Evolutionary conservation across 2,329 filamentous ascomycete genomes (phyloP), one percentile per base, ranked within the genome.

Genomic region (Endothia cerciana): DNA sequence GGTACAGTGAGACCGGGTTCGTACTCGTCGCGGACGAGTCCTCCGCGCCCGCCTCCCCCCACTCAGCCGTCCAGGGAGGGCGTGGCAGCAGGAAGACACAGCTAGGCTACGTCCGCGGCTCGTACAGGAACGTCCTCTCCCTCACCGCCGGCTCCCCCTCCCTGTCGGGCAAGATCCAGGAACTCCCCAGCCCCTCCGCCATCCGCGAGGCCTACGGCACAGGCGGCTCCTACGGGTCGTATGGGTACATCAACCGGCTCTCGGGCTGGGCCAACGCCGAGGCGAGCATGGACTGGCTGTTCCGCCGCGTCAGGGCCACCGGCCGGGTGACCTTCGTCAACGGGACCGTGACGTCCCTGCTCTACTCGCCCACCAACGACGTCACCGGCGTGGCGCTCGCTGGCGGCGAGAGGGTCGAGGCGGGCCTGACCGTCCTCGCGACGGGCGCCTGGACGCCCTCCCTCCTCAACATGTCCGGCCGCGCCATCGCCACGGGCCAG

Each of bases 371-470:
- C n/a, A 25, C 36, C 49, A 15, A 59, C 51, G 17, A 11, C 25
- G 56, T 55, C 28, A 76, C 74, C 11, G 57, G 17, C 74, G 75
- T 51, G 75, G 72, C 55, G 79, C 36, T 85, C n/a, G 81, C 82
- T 0, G 91, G 91, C 41, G 91, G 36, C 73, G 77, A 41, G 65
- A 75, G 49, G 70, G 28, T 82, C 3, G 72, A 74, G 25, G 79
- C 79, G 4, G 91, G 92, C 66, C 82, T 97, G 8, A 89, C 91
- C 41, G 82, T 97, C 64, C 83, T 97, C 2, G 93, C 94, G 0
- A 89, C 93, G 0, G 94, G 94, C 19, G 93, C 94, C 4, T 98
- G 94, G 94, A 92, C 91, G 2, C 86, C 89, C 2, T 84, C 86
- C 1, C 83, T 97, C 28, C 79, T 97, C 64, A 91, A 97, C 76